Evolutionary conservation across 1,284 basidiomycete species (phyloP).

Genomic region (Puccinia triticina): DNA sequence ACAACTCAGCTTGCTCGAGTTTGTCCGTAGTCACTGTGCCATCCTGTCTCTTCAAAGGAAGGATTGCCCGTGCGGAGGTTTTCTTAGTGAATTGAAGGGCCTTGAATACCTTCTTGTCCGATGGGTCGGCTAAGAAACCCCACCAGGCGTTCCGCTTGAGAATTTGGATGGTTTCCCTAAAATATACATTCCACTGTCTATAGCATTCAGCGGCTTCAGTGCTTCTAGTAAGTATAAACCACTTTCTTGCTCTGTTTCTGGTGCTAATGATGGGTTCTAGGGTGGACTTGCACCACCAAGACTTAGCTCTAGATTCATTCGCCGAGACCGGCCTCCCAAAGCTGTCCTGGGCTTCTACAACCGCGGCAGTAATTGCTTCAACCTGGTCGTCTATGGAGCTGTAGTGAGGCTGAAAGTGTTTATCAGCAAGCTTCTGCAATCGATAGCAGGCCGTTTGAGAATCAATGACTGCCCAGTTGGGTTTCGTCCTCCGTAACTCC

Average conservation of each 20-base stretch:
- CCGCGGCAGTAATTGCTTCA: too few species aligned
- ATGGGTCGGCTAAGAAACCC: not conserved
- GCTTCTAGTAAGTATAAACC: not conserved
- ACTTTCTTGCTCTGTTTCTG: not conserved
- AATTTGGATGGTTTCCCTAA: not conserved
- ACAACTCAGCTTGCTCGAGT: conserved; percentile 7
- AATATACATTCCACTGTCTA: not conserved
- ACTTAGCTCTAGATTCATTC: not conserved
- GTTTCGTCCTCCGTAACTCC: not conserved
- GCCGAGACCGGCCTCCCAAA: not conserved
- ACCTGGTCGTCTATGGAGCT: too few species aligned
- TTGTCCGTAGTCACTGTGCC: not conserved
- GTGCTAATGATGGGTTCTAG: not conserved
- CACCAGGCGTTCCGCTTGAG: not conserved
- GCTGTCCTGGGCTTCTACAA: not conserved
- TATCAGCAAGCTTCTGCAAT: too few species aligned
- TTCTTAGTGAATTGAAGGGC: not conserved
- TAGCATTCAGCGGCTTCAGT: not conserved
- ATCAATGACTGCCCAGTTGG: not conserved
- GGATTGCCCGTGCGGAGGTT: not conserved
- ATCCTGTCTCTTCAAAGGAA: not conserved
- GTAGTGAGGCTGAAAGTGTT: too few species aligned
- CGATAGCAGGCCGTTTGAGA: too few species aligned
- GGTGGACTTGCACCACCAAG: not conserved
- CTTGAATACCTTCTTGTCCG: not conserved